Base-by-base conservation (phyloP, 108 stramenopile species). In the Cyclotella cryptica region DNA sequence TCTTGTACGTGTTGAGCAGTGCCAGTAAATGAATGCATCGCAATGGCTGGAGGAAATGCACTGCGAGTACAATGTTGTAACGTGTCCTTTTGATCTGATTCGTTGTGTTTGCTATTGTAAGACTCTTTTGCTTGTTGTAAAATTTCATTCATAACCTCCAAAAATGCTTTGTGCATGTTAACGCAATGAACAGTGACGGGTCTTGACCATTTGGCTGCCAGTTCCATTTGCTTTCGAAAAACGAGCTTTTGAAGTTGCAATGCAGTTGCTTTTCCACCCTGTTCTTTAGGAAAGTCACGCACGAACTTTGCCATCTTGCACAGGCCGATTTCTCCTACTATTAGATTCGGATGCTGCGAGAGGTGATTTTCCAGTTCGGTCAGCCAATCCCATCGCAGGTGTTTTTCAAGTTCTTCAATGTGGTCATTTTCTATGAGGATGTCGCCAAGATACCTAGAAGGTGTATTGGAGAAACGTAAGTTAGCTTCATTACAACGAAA, bases 101-200 rank as follows among this genome's bases (percentile, higher is more conserved):
- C 76, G 13, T 30, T 60, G 18, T 71, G 45, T 43, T 21, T 19
- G 47, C 19, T 66, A 40, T 49, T 29, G 39, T 41, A 55, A 21
- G 66, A 75, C 12, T 69, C 49, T 55, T 54, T 64, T 40, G 69
- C 72, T 11, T 52, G 59, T 14, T 76, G 58, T 10, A 87, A 44
- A 27, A 89, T 58, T 14, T 90, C 89, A 26, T 73, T 49, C 47
- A 92, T 42, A 30, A 85, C 67, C 19, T 77, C 69, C 67, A 91
- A 72, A 14, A 95, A 85, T 0, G 84, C 54, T 24, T 88, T 85
- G 51, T 95, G 94, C 40, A 86, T 86, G 65, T 92, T 76, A 11
- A 95, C 94, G 71, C 91, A 92, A 84, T 95, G 94, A 4, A 95
- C 87, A 17, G 89, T 90, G 13, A 89, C 91, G 5, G 90, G 90